A percentile compares a stretch with the other conserved stretches of the same genome.
Evolutionary conservation across 1,284 basidiomycete genomes (phyloP).

Genomic region (Neotropicomus parvogracilis): DNA sequence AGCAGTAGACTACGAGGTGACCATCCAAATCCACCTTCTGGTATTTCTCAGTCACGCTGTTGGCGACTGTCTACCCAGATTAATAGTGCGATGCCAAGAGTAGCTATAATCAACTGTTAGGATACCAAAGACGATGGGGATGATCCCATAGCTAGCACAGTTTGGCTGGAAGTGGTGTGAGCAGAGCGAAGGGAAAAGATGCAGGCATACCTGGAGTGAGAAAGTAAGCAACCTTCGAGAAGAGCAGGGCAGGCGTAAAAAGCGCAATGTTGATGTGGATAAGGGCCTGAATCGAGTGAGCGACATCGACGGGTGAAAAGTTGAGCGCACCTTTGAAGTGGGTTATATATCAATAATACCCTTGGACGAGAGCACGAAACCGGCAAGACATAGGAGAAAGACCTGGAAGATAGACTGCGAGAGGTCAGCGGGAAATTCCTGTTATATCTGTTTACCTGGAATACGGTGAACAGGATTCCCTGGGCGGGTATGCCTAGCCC

Average conservation of each 20-base stretch:
- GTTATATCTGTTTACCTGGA: constrained; percentile 18
- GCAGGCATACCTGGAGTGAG: constrained; percentile 56
- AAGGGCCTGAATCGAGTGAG: constrained; percentile 50
- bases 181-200: background rate
- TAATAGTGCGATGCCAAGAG: too few relatives aligned
- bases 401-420: constrained; percentile 84
- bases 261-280: constrained; percentile 82
- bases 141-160: constrained; percentile 87
- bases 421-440: constrained; percentile 4
- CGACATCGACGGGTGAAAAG: background rate
- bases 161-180: constrained; percentile 50
- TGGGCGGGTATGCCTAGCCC: constrained; percentile 19
- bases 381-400: constrained; percentile 81
- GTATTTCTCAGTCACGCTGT: too few relatives aligned
- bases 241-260: constrained; percentile 89
- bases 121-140: constrained; percentile 78
- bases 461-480: constrained; percentile 25
- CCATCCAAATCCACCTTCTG: too few relatives aligned
- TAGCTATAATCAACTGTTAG: too few relatives aligned
- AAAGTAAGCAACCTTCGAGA: constrained; percentile 90
- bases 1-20: too few relatives aligned
- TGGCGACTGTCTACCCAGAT: too few relatives aligned
- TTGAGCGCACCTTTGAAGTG: constrained; percentile 69
- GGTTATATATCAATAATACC: constrained; percentile 87
- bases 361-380: constrained; percentile 75